Evolutionary conservation across 208 protist genomes (phyloP), one percentile per base, ranked within the genome.

Genomic region (Balamuthia mandrillaris): DNA sequence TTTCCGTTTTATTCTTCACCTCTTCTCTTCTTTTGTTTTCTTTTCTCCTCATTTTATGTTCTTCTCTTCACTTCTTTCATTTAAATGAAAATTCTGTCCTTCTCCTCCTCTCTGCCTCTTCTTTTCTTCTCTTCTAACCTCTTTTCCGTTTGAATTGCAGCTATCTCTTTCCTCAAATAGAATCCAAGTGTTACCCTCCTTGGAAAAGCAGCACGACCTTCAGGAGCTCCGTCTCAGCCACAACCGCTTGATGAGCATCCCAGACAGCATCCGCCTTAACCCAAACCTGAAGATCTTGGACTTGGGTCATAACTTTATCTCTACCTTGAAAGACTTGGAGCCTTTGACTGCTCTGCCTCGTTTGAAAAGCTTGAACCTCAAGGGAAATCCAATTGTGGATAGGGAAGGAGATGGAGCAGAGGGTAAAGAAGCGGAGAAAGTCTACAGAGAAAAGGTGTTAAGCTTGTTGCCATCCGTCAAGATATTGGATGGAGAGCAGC

Each of bases 141-240:
- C n/a, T n/a, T n/a, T n/a, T 21, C 12, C 47, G 12, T 21, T 54
- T 54, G 47, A 21, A 21, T 21, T 54, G 12, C 14, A 12, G 21
- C 60, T 90, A 21, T 81, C 86, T 5, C 54, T 88, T 24, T 72
- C 88, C 6, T 85, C 89, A 63, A 91, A 91, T 75, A 3, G 72
- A 3, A 87, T 91, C 16, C 24, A 84, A 1, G 47, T 51, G 27
- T 24, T 91, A 2, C 86, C 86, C 0, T 84, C 87, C 29, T 45
- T 91, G 18, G 41, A 72, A 18, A 72, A 75, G 39, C 60, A 83
- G 52, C 42, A 61, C n/a, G 58, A 89, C 16, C 82, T 91, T n/a
- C 52, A 74, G 24, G 88, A 91, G 66, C 63, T 91, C 51, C 63
- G 86, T 27, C 52, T 91, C 49, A 91, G 87, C 68, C 83, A 88